These are phyloP conservation scores for Aspergillus nanangensis DNA, from an alignment of 495 filamentous ascomycete genomes.

Conservation along the genomic window DNA sequence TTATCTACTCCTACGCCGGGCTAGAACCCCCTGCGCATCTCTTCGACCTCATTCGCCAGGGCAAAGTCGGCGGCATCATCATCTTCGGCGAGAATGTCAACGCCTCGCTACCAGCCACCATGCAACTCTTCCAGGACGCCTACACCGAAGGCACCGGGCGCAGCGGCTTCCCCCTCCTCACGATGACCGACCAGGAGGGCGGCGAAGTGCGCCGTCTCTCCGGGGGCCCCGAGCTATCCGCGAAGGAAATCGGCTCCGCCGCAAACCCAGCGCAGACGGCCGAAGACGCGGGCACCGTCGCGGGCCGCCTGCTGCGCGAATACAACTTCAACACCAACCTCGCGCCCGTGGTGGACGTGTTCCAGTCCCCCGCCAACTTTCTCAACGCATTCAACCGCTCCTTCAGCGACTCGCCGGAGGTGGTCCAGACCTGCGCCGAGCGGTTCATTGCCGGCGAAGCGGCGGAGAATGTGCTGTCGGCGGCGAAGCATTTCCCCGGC, in stretches of 20 bases:
- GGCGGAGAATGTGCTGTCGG: background rate
- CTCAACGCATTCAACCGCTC: constrained; percentile 24
- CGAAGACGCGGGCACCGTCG: background rate
- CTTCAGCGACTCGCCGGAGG: constrained; percentile 19
- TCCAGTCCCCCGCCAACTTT: constrained; percentile 25
- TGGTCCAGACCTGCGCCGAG: constrained; percentile 20
- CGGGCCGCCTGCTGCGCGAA: constrained; percentile 1
- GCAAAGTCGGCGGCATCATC: constrained; percentile 31
- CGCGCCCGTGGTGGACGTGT: constrained; percentile 29
- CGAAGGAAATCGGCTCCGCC: constrained; percentile 23
- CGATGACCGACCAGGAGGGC: constrained; percentile 37
- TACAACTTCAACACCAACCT: constrained; percentile 27
- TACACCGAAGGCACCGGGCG: constrained; percentile 22
- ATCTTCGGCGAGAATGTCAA: constrained; percentile 33
- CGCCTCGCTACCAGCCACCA: constrained; percentile 13
- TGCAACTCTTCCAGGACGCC: constrained; percentile 20
- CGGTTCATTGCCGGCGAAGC: constrained; percentile 24
- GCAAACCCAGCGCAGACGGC: constrained; percentile 16
- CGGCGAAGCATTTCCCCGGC: constrained; percentile 7
- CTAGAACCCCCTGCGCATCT: constrained; percentile 20
- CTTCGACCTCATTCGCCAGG: constrained; percentile 20
- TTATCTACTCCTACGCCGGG: constrained; percentile 33
- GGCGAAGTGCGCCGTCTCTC: constrained; percentile 26
- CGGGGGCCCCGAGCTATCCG: constrained; percentile 25
- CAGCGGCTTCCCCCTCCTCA: constrained; percentile 22